phyloP scores from a whole-genome alignment of 2,329 filamentous ascomycete genomes.

The Trichoderma sp. region DNA sequence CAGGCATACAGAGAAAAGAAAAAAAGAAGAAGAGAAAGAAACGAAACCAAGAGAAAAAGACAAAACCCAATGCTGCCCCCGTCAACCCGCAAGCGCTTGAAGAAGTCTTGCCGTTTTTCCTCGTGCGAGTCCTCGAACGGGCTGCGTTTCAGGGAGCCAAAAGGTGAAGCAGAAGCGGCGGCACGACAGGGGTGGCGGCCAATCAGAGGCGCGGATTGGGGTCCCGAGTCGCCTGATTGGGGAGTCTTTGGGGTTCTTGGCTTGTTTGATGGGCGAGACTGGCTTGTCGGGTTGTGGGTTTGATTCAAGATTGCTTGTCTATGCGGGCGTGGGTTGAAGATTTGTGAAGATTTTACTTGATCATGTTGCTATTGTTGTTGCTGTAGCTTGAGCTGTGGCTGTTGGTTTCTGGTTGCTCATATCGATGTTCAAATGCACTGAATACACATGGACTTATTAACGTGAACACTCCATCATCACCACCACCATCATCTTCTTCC shows the following conservation, averaged over 20 bases:
- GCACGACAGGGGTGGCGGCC: neutral
- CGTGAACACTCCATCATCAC: neutral
- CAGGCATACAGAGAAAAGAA: neutral
- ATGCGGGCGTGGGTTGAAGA: neutral
- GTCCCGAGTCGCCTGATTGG: slow-evolving; percentile 23
- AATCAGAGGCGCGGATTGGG: slow-evolving; percentile 15
- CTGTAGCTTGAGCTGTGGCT: neutral
- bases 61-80: neutral
- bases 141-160: slow-evolving; percentile 20
- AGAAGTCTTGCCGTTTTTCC: neutral
- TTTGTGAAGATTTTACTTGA: neutral
- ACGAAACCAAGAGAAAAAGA: neutral
- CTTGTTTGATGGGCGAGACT: neutral
- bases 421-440: neutral
- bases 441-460: neutral
- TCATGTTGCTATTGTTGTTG: neutral
- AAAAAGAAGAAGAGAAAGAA: neutral
- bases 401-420: neutral
- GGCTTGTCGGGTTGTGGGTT: neutral
- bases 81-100: neutral
- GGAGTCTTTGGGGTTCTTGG: slow-evolving; percentile 2
- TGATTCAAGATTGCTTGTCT: neutral
- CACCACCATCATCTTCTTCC: neutral
- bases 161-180: slow-evolving; percentile 21
- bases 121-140: slow-evolving; percentile 3